Percentiles rank a stretch among this genome's conserved stretches.
phyloP scores from a whole-genome alignment of 2,329 filamentous ascomycete species.

The Penicillium brevicompactum region DNA sequence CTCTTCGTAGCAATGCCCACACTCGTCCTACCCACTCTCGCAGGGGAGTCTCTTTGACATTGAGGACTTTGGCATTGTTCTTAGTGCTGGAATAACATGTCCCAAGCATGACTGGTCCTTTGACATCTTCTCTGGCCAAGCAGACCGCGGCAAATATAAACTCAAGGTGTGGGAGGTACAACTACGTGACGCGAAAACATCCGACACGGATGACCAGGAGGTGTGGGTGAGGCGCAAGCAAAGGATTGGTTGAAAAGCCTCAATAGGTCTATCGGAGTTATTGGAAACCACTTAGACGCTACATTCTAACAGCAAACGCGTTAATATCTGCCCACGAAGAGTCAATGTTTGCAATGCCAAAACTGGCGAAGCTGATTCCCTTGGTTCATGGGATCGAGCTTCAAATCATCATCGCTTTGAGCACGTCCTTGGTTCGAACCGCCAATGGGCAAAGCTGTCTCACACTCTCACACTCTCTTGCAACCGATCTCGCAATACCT shows the following conservation, averaged over 20 bases:
- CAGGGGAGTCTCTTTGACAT: conserved; percentile 68
- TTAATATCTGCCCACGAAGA: too few species aligned
- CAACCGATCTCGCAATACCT: too few species aligned
- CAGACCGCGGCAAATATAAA: conserved; percentile 64
- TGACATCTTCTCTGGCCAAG: conserved; percentile 64
- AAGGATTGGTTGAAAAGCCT: conserved; percentile 29
- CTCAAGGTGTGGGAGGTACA: conserved; percentile 67
- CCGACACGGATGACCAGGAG: conserved; percentile 26
- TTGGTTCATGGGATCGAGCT: too few species aligned
- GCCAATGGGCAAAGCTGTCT: too few species aligned
- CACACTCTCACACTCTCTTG: too few species aligned
- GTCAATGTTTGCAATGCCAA: too few species aligned
- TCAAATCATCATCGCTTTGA: too few species aligned
- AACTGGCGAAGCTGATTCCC: too few species aligned
- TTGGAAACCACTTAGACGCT: not conserved
- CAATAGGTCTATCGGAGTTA: too few species aligned
- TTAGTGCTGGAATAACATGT: conserved; percentile 61
- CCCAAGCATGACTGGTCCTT: conserved; percentile 74
- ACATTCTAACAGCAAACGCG: too few species aligned
- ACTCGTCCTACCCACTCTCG: conserved; percentile 67
- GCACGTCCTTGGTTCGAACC: too few species aligned
- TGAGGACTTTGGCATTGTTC: conserved; percentile 64
- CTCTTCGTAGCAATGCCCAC: conserved; percentile 61
- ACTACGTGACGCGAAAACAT: conserved; percentile 40
- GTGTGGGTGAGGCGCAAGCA: conserved; percentile 40